These are phyloP conservation scores for Tetragonia tetragonoides DNA, from an alignment of 148 eudicot species.

Conservation along the genomic window DNA sequence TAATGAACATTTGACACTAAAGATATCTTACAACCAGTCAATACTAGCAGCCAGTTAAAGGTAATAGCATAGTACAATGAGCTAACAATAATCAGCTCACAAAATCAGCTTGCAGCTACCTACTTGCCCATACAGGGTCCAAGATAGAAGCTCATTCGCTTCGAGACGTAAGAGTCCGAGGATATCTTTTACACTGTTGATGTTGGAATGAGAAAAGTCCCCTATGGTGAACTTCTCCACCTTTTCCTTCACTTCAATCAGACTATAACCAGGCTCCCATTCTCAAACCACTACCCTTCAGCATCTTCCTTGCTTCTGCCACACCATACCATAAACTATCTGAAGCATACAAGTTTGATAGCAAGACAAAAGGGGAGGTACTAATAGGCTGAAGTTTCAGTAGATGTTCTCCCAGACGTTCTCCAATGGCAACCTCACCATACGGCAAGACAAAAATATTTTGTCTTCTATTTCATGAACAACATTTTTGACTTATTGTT, in stretches of 20 bases:
- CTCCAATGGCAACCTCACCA: slow-evolving; percentile 41
- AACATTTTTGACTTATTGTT: neutral
- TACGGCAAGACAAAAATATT: slow-evolving; percentile 16
- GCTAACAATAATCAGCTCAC: too few relatives aligned
- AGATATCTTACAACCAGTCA: too few relatives aligned
- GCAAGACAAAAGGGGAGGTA: slow-evolving; percentile 51
- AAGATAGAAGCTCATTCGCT: slow-evolving; percentile 2
- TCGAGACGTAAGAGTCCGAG: slow-evolving; percentile 27
- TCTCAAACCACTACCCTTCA: slow-evolving; percentile 50
- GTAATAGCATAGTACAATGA: too few relatives aligned
- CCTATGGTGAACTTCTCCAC: slow-evolving; percentile 50
- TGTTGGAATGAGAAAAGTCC: slow-evolving; percentile 44
- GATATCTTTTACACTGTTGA: slow-evolving; percentile 30
- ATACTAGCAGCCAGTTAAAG: too few relatives aligned
- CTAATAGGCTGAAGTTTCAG: slow-evolving; percentile 33
- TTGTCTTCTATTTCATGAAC: neutral
- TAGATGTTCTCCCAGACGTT: slow-evolving; percentile 39
- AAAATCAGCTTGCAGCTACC: too few relatives aligned
- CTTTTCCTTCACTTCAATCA: slow-evolving; percentile 44
- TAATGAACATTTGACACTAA: too few relatives aligned
- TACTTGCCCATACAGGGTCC: neutral
- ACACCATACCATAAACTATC: slow-evolving; percentile 47
- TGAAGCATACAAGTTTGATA: slow-evolving; percentile 58
- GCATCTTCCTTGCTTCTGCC: slow-evolving; percentile 44
- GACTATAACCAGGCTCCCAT: slow-evolving; percentile 54